Percentiles rank a stretch among this genome's conserved stretches.
These are phyloP conservation scores for Aotearoamyces nothofagi DNA, from an alignment of 2,329 filamentous ascomycete genomes.

Conservation along the genomic window DNA sequence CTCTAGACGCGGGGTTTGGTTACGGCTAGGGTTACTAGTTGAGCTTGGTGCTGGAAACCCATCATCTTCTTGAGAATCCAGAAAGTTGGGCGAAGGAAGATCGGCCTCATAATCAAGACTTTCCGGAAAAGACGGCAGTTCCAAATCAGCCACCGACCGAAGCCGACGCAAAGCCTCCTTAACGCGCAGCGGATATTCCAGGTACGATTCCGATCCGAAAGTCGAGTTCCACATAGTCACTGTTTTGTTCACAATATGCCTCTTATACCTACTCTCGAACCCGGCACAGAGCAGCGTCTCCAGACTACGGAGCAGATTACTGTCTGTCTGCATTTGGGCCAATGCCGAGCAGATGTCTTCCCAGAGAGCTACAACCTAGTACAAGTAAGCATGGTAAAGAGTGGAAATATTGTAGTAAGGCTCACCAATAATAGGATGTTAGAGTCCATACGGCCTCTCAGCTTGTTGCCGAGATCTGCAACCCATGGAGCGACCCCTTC, in stretches of 20 bases:
- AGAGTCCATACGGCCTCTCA: slow-evolving; percentile 27
- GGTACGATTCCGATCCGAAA: slow-evolving; percentile 38
- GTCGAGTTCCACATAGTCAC: slow-evolving; percentile 54
- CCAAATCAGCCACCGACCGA: slow-evolving; percentile 34
- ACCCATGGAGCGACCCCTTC: slow-evolving; percentile 48
- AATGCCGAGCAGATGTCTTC: slow-evolving; percentile 25
- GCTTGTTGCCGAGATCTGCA: slow-evolving; percentile 33
- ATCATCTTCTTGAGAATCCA: slow-evolving; percentile 34
- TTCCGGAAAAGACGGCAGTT: slow-evolving; percentile 30
- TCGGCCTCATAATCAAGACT: slow-evolving; percentile 19
- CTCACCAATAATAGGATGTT: too few relatives aligned
- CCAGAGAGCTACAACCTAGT: slow-evolving; percentile 34
- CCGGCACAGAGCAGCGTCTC: slow-evolving; percentile 38
- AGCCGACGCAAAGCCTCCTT: slow-evolving; percentile 46
- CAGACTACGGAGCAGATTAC: slow-evolving; percentile 33
- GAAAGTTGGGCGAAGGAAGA: slow-evolving; percentile 20
- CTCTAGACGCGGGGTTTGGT: too few relatives aligned
- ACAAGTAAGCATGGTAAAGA: slow-evolving; percentile 15
- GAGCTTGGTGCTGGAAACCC: too few relatives aligned
- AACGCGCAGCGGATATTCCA: slow-evolving; percentile 51
- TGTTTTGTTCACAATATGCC: slow-evolving; percentile 35
- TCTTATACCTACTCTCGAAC: slow-evolving; percentile 39
- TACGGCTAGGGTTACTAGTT: too few relatives aligned
- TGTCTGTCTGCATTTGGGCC: slow-evolving; percentile 22
- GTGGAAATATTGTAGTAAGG: too few relatives aligned